Evolutionary conservation across 805 yeast genomes (phyloP), one percentile per base, ranked within the genome.

Genomic region (Spathaspora hagerdaliae): DNA sequence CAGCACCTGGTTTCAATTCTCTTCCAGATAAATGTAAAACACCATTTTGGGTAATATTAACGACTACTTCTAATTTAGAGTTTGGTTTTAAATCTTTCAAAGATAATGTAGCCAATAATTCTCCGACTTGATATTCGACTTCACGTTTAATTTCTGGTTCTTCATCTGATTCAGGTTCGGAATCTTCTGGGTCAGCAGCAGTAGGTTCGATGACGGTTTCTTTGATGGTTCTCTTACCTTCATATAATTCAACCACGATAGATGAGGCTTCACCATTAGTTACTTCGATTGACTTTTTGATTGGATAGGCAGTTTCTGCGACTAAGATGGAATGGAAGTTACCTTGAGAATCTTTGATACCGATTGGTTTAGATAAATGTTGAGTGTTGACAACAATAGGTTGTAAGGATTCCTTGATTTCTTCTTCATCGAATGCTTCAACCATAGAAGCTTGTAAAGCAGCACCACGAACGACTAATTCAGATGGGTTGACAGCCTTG

Each of bases 391-490:
- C 75, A 50, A 91, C 87, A 48, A 87, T 80, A 29, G 95, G 94
- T 67, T 87, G 86, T 56, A 83, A 73, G 47, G 94, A 83, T 70
- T 89, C 96, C 40, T 76, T 72, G 57, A 84, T 74, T 68, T 89
- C 94, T 51, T 87, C 96, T 43, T 79, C 89, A 60, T 85, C 94
- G 58, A 88, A 95, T 47, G 81, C 74, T 59, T 85, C 92, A 51
- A 85, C 73, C 58, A 92, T 75, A 34, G 96, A 82, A 42, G 97
- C 99, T 77, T 94, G 98, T 64, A 92, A 78, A 51, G 98, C 97
- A 48, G 97, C 95, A 71, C 99, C 99, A 61, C 95, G 84, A 53
- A 96, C 83, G 53, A 85, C 75, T 60, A 90, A 77, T 74, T 94
- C 98, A 61, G 87, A 83, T 49, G 99, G 97, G 70, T 87, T 81